Evolutionary conservation across 2,329 filamentous ascomycete genomes (phyloP).

Genomic region (Apiospora phragmitis): DNA sequence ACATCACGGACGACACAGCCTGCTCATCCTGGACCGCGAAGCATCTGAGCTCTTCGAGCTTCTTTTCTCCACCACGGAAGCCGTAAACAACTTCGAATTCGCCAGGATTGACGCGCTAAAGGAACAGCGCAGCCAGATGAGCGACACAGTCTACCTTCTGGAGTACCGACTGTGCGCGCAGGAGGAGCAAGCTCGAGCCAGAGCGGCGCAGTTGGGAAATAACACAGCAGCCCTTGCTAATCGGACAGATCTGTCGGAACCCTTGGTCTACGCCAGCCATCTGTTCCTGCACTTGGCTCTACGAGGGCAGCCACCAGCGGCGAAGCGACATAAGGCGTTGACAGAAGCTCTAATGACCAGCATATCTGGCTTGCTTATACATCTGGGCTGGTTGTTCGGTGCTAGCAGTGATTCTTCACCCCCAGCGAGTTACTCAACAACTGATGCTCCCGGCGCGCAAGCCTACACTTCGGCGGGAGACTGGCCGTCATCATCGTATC

Average conservation of each 20-base stretch:
- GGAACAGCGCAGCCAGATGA: constrained; percentile 29
- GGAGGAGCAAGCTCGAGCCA: constrained; percentile 24
- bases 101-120: constrained; percentile 29
- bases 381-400: constrained; percentile 27
- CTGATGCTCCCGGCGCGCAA: neutral
- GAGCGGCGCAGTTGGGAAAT: constrained; percentile 12
- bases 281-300: constrained; percentile 33
- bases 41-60: constrained; percentile 31
- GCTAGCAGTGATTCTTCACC: too few species aligned
- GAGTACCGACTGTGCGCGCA: constrained; percentile 33
- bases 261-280: constrained; percentile 30
- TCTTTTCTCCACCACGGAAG: constrained; percentile 28
- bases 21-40: constrained; percentile 28
- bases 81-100: constrained; percentile 34
- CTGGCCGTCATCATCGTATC: neutral
- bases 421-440: neutral
- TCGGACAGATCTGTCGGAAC: constrained; percentile 29
- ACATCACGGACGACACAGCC: constrained; percentile 16
- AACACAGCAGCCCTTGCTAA: neutral
- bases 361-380: constrained; percentile 25
- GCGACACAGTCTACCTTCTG: constrained; percentile 33
- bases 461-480: constrained; percentile 10
- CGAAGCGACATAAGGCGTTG: constrained; percentile 29
- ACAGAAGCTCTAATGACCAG: constrained; percentile 29
- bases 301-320: constrained; percentile 32